Evolutionary conservation across 805 yeast genomes (phyloP).

Genomic region (Metschnikowia noctiluminum): DNA sequence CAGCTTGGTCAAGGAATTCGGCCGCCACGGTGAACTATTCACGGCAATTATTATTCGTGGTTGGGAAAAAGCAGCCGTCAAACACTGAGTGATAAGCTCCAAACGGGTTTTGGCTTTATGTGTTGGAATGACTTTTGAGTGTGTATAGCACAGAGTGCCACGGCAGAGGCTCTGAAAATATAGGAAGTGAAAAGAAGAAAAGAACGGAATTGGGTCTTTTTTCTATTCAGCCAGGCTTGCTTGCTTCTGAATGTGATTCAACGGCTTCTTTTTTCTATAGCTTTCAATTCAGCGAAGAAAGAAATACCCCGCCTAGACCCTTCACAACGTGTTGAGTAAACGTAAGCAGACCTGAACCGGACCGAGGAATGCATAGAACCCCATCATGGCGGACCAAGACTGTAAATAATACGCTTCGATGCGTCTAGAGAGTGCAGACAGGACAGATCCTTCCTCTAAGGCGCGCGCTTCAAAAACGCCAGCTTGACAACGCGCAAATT

Average conservation of each 20-base stretch:
- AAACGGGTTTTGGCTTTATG: no score
- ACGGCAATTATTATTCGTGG: no score
- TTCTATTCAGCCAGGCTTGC: no score
- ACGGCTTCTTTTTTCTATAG: no score
- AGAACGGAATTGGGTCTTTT: background rate
- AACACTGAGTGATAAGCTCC: no score
- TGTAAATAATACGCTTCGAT: background rate
- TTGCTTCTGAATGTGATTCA: no score
- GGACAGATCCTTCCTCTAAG: background rate
- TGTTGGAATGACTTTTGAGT: background rate
- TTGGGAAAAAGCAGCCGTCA: no score
- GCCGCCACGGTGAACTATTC: no score
- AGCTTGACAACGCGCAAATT: background rate
- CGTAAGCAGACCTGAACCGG: background rate
- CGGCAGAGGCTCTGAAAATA: background rate
- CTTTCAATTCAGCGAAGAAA: no score
- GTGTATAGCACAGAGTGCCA: background rate
- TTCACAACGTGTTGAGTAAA: background rate
- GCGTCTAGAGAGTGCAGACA: background rate
- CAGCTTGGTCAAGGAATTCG: no score
- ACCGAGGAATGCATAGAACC: conserved; percentile 3
- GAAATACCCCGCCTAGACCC: no score
- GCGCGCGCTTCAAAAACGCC: background rate
- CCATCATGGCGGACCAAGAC: background rate
- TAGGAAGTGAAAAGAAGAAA: background rate